Evolutionary conservation across 1,139 yeast genomes (phyloP), one percentile per base, ranked within the genome.

Genomic region (Schwanniomyces etchellsii): DNA sequence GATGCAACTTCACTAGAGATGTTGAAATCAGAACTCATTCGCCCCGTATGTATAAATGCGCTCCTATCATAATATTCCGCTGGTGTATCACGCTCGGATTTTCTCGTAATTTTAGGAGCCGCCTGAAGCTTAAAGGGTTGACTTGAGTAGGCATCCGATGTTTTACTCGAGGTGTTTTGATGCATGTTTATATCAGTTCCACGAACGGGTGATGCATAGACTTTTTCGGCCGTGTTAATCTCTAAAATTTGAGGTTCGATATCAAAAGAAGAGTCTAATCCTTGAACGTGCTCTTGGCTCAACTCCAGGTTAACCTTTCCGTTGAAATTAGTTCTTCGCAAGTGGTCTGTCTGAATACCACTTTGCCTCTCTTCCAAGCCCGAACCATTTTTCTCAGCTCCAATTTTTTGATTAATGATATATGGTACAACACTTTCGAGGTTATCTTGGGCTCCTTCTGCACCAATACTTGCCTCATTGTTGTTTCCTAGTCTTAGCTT

Each of bases 1-100:
- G 60, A 49, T 11, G 50, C 44, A 11, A 48, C 34, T 22, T 38
- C 47, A n/a, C n/a, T n/a, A n/a, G n/a, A n/a, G n/a, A n/a, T n/a
- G n/a, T n/a, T n/a, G n/a, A n/a, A n/a, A n/a, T n/a, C n/a, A n/a
- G n/a, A n/a, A n/a, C n/a, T n/a, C n/a, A n/a, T n/a, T n/a, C n/a
- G n/a, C n/a, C n/a, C n/a, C n/a, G n/a, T n/a, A n/a, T n/a, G n/a
- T n/a, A n/a, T n/a, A n/a, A n/a, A n/a, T n/a, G n/a, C n/a, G n/a
- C n/a, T n/a, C n/a, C n/a, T n/a, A n/a, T n/a, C n/a, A n/a, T n/a
- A n/a, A n/a, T n/a, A n/a, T n/a, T n/a, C n/a, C n/a, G n/a, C n/a
- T n/a, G n/a, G n/a, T n/a, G n/a, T n/a, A n/a, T n/a, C n/a, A n/a
- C n/a, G n/a, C n/a, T n/a, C n/a, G n/a, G n/a, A n/a, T n/a, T n/a